A percentile compares a stretch with the other conserved stretches of the same genome.
Conservation (phyloP, 768 basidiomycete genomes). For the Suillus clintonianus region DNA sequence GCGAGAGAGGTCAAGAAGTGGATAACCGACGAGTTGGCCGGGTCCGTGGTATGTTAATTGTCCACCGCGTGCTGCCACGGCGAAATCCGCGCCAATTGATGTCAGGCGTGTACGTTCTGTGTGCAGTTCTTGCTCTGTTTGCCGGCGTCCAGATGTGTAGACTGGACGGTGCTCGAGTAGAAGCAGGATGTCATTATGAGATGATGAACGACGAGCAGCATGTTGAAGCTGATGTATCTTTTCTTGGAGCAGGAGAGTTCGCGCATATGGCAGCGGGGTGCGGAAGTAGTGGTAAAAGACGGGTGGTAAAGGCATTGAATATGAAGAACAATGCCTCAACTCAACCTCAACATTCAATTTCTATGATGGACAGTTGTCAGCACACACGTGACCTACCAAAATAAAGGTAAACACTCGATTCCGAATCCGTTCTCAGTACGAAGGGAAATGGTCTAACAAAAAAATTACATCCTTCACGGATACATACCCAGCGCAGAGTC, state of each 20-base stretch:
- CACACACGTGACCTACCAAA: not conserved
- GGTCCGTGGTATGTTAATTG: constrained; percentile 97
- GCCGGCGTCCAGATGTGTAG: constrained; percentile 92
- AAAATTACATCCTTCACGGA: no score
- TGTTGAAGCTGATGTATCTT: constrained; percentile 69
- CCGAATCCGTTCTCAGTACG: no score
- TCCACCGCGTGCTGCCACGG: constrained; percentile 81
- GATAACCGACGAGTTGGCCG: constrained; percentile 96
- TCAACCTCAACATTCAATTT: not conserved
- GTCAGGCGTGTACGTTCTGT: constrained; percentile 67
- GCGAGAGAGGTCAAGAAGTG: constrained; percentile 85
- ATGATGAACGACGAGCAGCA: constrained; percentile 46
- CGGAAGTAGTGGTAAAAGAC: constrained; percentile 78
- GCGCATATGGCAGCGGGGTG: constrained; percentile 75
- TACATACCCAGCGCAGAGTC: not conserved
- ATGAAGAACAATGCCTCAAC: not conserved
- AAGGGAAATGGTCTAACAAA: no score
- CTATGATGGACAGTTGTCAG: not conserved
- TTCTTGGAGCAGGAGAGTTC: constrained; percentile 71
- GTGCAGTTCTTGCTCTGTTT: constrained; percentile 59
- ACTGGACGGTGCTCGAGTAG: constrained; percentile 91
- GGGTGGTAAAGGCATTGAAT: constrained; percentile 47
- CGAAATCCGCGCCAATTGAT: constrained; percentile 84
- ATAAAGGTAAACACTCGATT: not conserved
- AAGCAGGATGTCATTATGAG: constrained; percentile 64